phyloP scores from a whole-genome alignment of 441 rosid species.

The Arabidopsis lyrata region DNA sequence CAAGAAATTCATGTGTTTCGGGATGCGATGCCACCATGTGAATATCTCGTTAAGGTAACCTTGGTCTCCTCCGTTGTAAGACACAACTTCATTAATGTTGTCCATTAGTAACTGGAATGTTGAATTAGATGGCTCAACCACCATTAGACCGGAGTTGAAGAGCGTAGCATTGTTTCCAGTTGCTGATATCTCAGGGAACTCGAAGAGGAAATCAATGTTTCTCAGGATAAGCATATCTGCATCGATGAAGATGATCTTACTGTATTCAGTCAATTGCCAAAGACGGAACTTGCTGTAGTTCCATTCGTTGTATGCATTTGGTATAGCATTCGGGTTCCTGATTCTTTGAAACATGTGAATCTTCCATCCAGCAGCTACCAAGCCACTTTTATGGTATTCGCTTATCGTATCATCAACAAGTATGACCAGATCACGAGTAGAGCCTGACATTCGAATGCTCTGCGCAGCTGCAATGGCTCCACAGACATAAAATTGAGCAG shows the following conservation, averaged over 20 bases:
- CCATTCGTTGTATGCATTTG: conserved; percentile 84
- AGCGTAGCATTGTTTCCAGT: conserved; percentile 76
- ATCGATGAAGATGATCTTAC: conserved; percentile 87
- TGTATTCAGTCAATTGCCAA: conserved; percentile 84
- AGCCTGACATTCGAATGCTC: conserved; percentile 88
- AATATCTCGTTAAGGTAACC: conserved; percentile 87
- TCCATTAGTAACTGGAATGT: conserved; percentile 86
- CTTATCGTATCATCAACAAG: conserved; percentile 80
- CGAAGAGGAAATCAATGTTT: conserved; percentile 84
- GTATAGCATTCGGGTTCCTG: conserved; percentile 79
- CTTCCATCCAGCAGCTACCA: conserved; percentile 91
- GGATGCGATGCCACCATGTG: conserved; percentile 98
- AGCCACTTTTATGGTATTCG: conserved; percentile 69
- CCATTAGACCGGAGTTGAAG: conserved; percentile 91
- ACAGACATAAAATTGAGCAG: conserved; percentile 80
- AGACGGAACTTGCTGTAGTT: conserved; percentile 93
- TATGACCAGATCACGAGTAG: conserved; percentile 82
- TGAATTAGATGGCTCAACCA: conserved; percentile 79
- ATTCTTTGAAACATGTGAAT: conserved; percentile 74
- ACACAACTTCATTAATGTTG: conserved; percentile 76
- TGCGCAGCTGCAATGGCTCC: conserved; percentile 90
- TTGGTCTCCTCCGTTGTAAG: conserved; percentile 94
- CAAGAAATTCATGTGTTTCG: conserved; percentile 88
- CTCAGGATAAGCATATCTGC: conserved; percentile 85
- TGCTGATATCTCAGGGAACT: conserved; percentile 87